Conservation (phyloP, 169 alveolate species). For the Pseudocohnilembus persalinus region DNA sequence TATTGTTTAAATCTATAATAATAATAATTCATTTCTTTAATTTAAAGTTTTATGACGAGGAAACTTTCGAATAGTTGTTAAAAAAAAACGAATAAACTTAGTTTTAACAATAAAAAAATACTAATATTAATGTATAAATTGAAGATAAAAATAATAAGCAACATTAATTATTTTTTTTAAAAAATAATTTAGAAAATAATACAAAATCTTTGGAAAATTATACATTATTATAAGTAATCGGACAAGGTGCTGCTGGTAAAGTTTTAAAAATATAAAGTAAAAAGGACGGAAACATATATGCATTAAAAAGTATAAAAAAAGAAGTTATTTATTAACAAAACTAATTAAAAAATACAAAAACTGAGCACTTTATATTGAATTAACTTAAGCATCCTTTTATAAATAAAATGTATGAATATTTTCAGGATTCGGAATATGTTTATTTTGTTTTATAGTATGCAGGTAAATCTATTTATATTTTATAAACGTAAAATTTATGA, state of each 20-base stretch:
- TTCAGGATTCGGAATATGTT: conserved; percentile 40
- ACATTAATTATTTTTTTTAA: no score
- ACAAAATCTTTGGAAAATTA: conserved; percentile 42
- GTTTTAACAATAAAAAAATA: no score
- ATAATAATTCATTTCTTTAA: no score
- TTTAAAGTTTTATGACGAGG: background rate
- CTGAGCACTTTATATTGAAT: conserved; percentile 41
- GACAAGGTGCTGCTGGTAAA: conserved; percentile 66
- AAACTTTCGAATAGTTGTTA: background rate
- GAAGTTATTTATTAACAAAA: conserved; percentile 24
- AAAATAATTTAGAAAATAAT: background rate
- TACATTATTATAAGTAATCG: conserved; percentile 38
- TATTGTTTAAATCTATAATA: no score
- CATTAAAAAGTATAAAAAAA: conserved; percentile 57
- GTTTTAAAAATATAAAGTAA: conserved; percentile 52
- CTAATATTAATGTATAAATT: no score
- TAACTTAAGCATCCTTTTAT: conserved; percentile 46
- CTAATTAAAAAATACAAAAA: conserved; percentile 46
- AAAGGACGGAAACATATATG: conserved; percentile 42
- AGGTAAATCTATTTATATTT: background rate
- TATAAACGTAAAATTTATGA: background rate
- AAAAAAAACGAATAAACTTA: no score
- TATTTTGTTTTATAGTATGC: conserved; percentile 22
- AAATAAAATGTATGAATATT: conserved; percentile 32
- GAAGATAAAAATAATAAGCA: no score